Evolutionary conservation across 352 stramenopile genomes (phyloP).

Genomic region (Albugo laibachii): DNA sequence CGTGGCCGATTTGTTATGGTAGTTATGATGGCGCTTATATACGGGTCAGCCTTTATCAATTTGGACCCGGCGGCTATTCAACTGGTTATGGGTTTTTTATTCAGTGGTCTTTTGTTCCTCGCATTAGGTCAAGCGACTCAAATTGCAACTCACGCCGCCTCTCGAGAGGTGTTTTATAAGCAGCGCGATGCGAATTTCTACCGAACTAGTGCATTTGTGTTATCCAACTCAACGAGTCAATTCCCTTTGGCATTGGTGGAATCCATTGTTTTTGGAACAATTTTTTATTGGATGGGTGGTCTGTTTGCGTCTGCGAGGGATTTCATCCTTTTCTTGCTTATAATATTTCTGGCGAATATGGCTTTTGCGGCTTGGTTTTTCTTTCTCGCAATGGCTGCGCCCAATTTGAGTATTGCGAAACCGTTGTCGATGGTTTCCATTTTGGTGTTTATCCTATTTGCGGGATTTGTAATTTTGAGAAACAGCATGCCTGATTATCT

Average conservation of each 20-base stretch:
- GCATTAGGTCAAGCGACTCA: constrained; percentile 61
- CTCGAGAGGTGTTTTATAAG: constrained; percentile 74
- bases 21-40: constrained; percentile 38
- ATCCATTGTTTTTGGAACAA: constrained; percentile 61
- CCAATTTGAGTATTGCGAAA: constrained; percentile 25
- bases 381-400: constrained; percentile 18
- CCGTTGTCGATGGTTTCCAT: constrained; percentile 20
- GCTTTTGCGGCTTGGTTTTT: constrained; percentile 43
- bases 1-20: constrained; percentile 27
- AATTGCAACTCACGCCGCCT: constrained; percentile 61
- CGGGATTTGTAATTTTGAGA: constrained; percentile 33
- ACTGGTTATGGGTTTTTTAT: constrained; percentile 68
- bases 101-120: constrained; percentile 76
- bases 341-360: constrained; percentile 44
- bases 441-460: constrained; percentile 29
- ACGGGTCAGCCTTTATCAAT: constrained; percentile 44
- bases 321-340: constrained; percentile 44
- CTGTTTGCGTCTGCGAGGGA: constrained; percentile 14
- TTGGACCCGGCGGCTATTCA: constrained; percentile 27
- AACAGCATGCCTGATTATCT: constrained; percentile 28
- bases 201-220: constrained; percentile 55
- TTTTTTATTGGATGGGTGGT: constrained; percentile 83
- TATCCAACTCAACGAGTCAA: constrained; percentile 26
- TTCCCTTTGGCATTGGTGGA: constrained; percentile 44
- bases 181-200: constrained; percentile 80